phyloP scores from a whole-genome alignment of 2,329 filamentous ascomycete species.

The Pseudocercospora fijiensis region DNA sequence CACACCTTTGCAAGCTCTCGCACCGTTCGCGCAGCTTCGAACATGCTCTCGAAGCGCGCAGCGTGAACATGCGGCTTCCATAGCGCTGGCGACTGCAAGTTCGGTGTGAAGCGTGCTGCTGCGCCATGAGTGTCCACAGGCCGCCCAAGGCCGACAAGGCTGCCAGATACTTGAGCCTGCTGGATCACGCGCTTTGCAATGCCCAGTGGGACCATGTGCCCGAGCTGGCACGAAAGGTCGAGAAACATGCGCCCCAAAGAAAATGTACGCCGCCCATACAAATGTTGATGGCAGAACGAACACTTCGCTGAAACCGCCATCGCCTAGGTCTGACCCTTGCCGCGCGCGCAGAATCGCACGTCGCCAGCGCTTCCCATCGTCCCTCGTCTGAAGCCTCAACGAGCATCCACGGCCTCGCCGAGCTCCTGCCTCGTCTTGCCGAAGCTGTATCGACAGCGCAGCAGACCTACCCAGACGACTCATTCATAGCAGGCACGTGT shows the following conservation, averaged over 20 bases:
- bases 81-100: slow-evolving; percentile 19
- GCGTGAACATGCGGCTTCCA: slow-evolving; percentile 20
- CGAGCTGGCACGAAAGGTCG: slow-evolving; percentile 87
- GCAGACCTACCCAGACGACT: slow-evolving; percentile 49
- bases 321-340: slow-evolving; percentile 48
- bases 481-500: slow-evolving; percentile 77
- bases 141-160: slow-evolving; percentile 59
- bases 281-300: not conserved
- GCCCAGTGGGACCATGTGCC: slow-evolving; percentile 83
- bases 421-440: slow-evolving; percentile 43
- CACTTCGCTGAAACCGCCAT: slow-evolving; percentile 7
- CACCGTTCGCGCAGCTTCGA: not conserved
- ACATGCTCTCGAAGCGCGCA: not conserved
- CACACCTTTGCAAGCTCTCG: not conserved
- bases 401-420: slow-evolving; percentile 37
- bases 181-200: slow-evolving; percentile 84
- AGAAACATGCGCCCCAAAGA: slow-evolving; percentile 85
- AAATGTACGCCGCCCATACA: slow-evolving; percentile 65
- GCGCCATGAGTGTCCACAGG: slow-evolving; percentile 32
- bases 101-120: slow-evolving; percentile 9
- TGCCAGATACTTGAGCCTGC: slow-evolving; percentile 72
- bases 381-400: slow-evolving; percentile 42
- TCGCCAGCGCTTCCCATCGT: slow-evolving; percentile 46
- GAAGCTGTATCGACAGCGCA: slow-evolving; percentile 33
- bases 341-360: slow-evolving; percentile 48